Base-by-base conservation (phyloP, 345 rosid genomes). In the Aquilaria malaccensis region DNA sequence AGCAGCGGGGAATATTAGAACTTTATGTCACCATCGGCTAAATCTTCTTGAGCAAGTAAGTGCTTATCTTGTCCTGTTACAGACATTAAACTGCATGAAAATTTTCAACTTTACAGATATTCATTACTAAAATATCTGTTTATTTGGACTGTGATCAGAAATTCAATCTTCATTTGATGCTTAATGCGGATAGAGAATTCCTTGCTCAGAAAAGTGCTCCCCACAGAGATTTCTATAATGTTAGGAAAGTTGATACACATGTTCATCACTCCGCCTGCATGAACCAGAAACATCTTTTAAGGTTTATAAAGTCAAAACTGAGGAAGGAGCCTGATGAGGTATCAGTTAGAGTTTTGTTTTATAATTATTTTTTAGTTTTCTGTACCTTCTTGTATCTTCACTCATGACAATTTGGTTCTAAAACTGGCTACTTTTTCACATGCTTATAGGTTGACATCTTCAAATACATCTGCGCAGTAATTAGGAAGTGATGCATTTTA, bases 181-280 rank as follows among this genome's bases (percentile, higher is more conserved):
- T 95, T 67, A 95, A 95, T 75, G 86, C 99, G 72, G 99, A 95
- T 70, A 79, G 75, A 79, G 99, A 95, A 66, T 95, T 95, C 72
- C 85, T 95, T 45, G 98, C 94, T 65, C 99, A 95, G 80, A 95
- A 95, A 72, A 95, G 99, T 75, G 99, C 99, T 55, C 98, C 99
- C 2, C 99, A 91, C 75, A 96, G 99, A 56, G 99, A 95, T 78
- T 95, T 95, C 52, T 95, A 95, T 69, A 95, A 95, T 52, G 97
- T 95, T 22, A 86, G 99, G 72, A 95, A 95, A 79, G 99, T 95
- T 58, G 99, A 95, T 77, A 95, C 98, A 2, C 98, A 95, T 70
- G 95, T 95, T 61, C 99, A 95, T 73, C 98, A 95, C 67, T 95
- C 99, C 11, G 99, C 99, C 29, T 95, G 99, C 72, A 95, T 91